phyloP scores from a whole-genome alignment of 371 early-diverging fungal species.

The Choanephora cucurbitarum region DNA sequence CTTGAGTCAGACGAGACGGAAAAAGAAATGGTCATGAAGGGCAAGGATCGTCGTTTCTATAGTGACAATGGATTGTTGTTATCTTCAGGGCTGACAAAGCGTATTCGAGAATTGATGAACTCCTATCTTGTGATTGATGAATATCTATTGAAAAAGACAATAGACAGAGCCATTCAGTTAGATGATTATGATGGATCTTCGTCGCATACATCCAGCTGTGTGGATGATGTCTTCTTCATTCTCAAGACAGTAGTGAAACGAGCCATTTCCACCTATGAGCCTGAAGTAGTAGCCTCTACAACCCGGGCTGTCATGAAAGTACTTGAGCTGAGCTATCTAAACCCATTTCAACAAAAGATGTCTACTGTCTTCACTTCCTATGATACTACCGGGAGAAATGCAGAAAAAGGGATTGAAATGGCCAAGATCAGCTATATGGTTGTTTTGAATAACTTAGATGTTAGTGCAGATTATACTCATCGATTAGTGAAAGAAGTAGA shows the following conservation, averaged over 20 bases:
- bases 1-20: constrained; percentile 34
- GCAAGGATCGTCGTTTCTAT: constrained; percentile 52
- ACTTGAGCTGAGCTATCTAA: constrained; percentile 69
- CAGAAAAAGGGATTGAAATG: constrained; percentile 40
- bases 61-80: constrained; percentile 50
- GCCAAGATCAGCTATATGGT: constrained; percentile 71
- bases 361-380: constrained; percentile 55
- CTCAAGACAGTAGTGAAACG: constrained; percentile 76
- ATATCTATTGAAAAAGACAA: constrained; percentile 67
- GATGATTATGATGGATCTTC: constrained; percentile 60
- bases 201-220: constrained; percentile 79
- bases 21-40: constrained; percentile 41
- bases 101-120: constrained; percentile 67
- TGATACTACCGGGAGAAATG: constrained; percentile 38
- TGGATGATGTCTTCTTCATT: constrained; percentile 93
- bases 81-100: constrained; percentile 59
- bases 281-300: constrained; percentile 65
- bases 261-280: constrained; percentile 71
- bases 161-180: constrained; percentile 71
- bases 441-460: constrained; percentile 82
- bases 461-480: constrained; percentile 73
- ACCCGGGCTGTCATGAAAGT: constrained; percentile 61
- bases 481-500: constrained; percentile 67
- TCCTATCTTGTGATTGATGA: constrained; percentile 76
- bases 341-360: constrained; percentile 63